A percentile compares a stretch with the other conserved stretches of the same genome.
Evolutionary conservation across 1,284 basidiomycete species (phyloP).

Genomic region (Agroathelia rolfsii): DNA sequence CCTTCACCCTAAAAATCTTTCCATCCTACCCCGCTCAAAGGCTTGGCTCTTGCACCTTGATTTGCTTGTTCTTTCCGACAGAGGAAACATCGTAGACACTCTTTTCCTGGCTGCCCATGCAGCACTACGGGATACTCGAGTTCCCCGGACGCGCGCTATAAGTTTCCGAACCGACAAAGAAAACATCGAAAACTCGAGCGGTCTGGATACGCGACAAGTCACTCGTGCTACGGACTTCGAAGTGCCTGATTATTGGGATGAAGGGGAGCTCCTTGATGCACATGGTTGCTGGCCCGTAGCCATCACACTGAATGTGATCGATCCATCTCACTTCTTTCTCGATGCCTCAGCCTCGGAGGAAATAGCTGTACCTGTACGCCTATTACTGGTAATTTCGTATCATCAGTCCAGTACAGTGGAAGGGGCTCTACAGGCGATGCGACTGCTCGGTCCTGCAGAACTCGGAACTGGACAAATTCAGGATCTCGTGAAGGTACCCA

Average conservation of each 20-base stretch:
- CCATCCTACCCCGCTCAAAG: constrained; percentile 53
- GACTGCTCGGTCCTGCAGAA: constrained; percentile 51
- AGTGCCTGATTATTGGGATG: constrained; percentile 75
- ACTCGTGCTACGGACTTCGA: constrained; percentile 62
- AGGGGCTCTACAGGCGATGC: constrained; percentile 45
- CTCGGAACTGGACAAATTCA: constrained; percentile 35
- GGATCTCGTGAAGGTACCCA: constrained; percentile 39
- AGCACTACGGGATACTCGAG: constrained; percentile 70
- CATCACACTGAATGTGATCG: constrained; percentile 65
- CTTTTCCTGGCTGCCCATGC: constrained; percentile 68
- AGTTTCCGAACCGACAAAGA: constrained; percentile 36
- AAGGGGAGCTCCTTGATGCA: constrained; percentile 54
- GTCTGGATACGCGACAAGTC: constrained; percentile 45
- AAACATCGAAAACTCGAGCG: constrained; percentile 27
- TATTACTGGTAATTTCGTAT: constrained; percentile 57
- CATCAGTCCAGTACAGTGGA: constrained; percentile 21
- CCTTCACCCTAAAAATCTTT: constrained; percentile 49
- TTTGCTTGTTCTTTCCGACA: constrained; percentile 56
- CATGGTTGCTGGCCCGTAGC: constrained; percentile 62
- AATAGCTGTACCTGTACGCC: constrained; percentile 32
- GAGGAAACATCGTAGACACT: constrained; percentile 66
- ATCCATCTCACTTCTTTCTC: constrained; percentile 27
- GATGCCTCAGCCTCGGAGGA: no score
- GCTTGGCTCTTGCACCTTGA: constrained; percentile 66
- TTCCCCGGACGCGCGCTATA: constrained; percentile 60